Conservation (phyloP, 1,139 yeast genomes). For the Nakaseomyces glabratus region DNA sequence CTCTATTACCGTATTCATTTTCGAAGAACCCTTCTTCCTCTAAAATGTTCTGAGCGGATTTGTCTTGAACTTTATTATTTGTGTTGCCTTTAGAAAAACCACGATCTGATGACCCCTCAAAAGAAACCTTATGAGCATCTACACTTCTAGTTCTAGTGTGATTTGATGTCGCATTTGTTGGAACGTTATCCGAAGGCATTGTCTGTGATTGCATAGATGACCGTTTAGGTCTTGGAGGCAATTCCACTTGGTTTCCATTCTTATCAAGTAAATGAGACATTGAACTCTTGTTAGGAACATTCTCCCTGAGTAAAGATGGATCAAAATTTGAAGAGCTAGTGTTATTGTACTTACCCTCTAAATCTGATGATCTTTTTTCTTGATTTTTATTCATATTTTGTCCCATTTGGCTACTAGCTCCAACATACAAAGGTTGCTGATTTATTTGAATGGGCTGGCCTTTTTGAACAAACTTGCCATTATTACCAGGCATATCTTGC, state of each 20-base stretch:
- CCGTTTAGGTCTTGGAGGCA: slow-evolving; percentile 3
- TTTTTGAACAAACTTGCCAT: no score
- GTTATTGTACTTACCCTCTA: no score
- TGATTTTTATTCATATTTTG: no score
- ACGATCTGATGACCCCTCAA: neutral
- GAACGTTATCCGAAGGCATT: neutral
- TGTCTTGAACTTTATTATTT: slow-evolving; percentile 3
- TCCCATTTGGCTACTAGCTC: no score
- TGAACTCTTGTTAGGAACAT: no score
- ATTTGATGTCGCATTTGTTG: neutral
- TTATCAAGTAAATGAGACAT: no score
- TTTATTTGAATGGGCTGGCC: no score
- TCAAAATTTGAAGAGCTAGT: no score
- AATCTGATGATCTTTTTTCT: no score
- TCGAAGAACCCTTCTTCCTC: slow-evolving; percentile 6
- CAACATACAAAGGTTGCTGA: no score
- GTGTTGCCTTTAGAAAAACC: neutral
- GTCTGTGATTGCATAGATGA: neutral
- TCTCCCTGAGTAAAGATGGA: no score
- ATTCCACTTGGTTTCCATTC: neutral
- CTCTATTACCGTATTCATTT: neutral
- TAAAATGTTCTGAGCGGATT: slow-evolving; percentile 2
- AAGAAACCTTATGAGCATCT: neutral
- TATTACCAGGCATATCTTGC: no score
- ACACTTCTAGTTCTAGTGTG: neutral